Conservation (phyloP, 768 basidiomycete species). For the Tricholoma sp. region DNA sequence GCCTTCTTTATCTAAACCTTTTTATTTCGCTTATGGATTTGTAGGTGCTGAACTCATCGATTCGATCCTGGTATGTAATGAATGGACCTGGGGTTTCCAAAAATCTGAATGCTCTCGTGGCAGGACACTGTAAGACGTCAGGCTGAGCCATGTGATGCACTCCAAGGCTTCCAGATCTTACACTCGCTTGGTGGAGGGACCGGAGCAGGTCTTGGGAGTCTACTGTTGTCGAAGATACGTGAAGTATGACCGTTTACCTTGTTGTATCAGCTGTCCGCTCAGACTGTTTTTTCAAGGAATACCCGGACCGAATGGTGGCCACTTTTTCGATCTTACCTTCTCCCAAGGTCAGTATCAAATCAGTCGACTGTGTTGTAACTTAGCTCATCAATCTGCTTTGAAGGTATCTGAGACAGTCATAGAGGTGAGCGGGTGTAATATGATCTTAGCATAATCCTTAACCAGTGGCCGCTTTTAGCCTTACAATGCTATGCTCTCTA, state of each 20-base stretch:
- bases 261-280: conserved; percentile 7
- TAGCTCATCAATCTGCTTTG: background rate
- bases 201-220: conserved; percentile 79
- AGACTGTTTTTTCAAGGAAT: conserved; percentile 33
- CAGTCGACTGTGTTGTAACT: background rate
- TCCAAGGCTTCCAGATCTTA: conserved; percentile 89
- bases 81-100: background rate
- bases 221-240: conserved; percentile 76
- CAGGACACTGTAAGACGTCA: conserved; percentile 77
- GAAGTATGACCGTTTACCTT: conserved; percentile 47
- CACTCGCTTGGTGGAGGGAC: conserved; percentile 93
- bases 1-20: background rate
- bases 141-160: conserved; percentile 73
- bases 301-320: conserved; percentile 50
- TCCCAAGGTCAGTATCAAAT: conserved; percentile 32
- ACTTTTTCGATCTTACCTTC: conserved; percentile 51
- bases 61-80: conserved; percentile 52
- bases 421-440: conserved; percentile 56
- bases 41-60: conserved; percentile 89
- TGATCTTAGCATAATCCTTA: conserved; percentile 31
- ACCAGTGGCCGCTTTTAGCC: conserved; percentile 63
- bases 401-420: conserved; percentile 52
- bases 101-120: background rate
- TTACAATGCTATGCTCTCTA: conserved; percentile 80
- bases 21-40: background rate